These are phyloP conservation scores for Aquanectria penicillioides DNA, from an alignment of 2,329 filamentous ascomycete genomes.

Conservation along the genomic window DNA sequence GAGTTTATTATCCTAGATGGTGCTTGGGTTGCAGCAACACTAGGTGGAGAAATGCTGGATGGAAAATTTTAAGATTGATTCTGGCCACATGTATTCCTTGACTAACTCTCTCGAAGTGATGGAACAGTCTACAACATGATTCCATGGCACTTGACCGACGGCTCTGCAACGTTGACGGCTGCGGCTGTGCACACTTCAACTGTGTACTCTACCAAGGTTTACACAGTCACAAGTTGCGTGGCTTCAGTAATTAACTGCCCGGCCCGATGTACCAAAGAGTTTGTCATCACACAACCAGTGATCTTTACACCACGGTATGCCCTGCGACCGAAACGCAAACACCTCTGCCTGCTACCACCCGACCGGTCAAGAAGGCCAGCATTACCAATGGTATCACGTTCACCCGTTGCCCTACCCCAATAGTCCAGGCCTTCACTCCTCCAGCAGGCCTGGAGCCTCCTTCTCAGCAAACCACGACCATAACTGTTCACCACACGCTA, in stretches of 20 bases:
- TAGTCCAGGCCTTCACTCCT: background rate
- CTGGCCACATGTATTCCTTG: background rate
- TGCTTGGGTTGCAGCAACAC: background rate
- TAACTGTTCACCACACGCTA: background rate
- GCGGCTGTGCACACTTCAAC: conserved; percentile 1
- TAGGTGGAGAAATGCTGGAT: background rate
- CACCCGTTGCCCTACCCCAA: background rate
- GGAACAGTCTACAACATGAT: background rate
- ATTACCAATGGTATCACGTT: background rate
- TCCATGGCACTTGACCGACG: background rate
- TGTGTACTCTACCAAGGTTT: background rate
- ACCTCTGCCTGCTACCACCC: background rate
- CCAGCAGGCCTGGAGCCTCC: background rate
- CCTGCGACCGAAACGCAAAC: background rate
- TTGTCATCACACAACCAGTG: background rate
- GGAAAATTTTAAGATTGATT: background rate
- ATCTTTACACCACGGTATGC: conserved; percentile 10
- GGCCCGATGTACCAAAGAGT: background rate
- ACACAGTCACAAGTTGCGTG: conserved; percentile 3
- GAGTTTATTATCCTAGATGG: background rate
- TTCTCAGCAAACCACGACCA: background rate
- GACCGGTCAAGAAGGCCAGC: background rate
- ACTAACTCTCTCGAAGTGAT: background rate
- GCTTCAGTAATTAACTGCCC: conserved; percentile 6
- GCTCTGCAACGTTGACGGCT: background rate